Conservation (phyloP, 2,329 filamentous ascomycete species). For the Cladobotryum mycophilum region DNA sequence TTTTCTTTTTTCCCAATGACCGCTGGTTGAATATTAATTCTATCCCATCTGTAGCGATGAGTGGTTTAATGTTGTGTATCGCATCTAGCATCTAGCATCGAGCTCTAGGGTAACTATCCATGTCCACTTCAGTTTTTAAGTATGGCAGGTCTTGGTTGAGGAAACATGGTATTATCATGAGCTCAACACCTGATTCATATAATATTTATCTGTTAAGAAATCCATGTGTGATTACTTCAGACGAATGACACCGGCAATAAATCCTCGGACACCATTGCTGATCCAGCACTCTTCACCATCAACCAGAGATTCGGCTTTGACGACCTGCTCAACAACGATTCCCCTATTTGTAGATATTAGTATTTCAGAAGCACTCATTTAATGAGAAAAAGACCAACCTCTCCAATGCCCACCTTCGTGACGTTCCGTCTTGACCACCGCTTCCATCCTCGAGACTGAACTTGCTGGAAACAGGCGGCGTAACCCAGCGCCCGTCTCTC, state of each 20-base stretch:
- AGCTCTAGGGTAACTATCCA: no score
- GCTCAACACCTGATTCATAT: no score
- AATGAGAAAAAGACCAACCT: conserved; percentile 32
- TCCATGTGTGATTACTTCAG: conserved; percentile 12
- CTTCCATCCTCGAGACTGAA: conserved; percentile 40
- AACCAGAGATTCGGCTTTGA: conserved; percentile 53
- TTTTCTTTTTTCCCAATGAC: no score
- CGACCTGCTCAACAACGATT: conserved; percentile 58
- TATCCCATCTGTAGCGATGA: no score
- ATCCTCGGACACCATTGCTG: conserved; percentile 82
- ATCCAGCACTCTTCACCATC: conserved; percentile 79
- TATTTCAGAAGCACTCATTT: background rate
- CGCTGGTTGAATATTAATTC: no score
- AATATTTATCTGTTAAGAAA: no score
- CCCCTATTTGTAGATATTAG: conserved; percentile 28
- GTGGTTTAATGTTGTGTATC: no score
- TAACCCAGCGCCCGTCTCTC: conserved; percentile 68
- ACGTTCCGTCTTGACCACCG: conserved; percentile 79
- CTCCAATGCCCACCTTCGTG: conserved; percentile 74
- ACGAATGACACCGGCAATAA: conserved; percentile 46
- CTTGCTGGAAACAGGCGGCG: conserved; percentile 55
- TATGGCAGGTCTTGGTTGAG: no score
- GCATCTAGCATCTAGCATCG: no score
- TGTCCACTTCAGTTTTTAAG: no score
- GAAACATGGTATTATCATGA: no score